Percentiles rank a stretch among this genome's conserved stretches.
Conservation (phyloP, 495 filamentous ascomycete genomes). For the Tuber magnatum region DNA sequence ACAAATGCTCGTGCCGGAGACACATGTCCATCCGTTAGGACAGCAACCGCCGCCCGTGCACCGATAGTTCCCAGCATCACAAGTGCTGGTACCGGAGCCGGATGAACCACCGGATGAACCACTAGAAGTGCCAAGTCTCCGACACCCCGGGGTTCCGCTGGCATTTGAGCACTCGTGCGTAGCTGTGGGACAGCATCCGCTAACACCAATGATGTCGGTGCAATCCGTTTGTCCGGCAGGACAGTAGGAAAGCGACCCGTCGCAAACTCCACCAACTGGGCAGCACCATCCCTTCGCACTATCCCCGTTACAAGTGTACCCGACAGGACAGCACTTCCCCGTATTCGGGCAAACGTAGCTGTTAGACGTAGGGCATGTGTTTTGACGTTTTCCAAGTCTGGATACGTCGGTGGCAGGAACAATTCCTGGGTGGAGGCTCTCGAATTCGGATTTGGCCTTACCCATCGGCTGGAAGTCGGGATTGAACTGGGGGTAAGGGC, state of each 20-base stretch:
- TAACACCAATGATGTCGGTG: background rate
- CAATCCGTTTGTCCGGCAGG: conserved; percentile 6
- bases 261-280: conserved; percentile 1
- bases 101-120: background rate
- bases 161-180: conserved; percentile 10
- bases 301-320: conserved; percentile 1
- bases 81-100: background rate
- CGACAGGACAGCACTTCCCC: conserved; percentile 2
- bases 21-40: conserved; percentile 13
- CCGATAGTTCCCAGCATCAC: background rate
- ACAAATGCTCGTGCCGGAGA: conserved; percentile 6
- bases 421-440: background rate
- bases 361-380: background rate
- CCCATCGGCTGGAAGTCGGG: background rate
- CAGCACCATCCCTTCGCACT: background rate
- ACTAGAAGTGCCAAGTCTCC: background rate
- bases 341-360: background rate
- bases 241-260: background rate
- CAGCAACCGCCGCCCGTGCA: conserved; percentile 17
- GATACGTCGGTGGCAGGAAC: background rate
- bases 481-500: background rate
- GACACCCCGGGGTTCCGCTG: conserved; percentile 2
- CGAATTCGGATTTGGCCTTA: background rate
- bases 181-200: conserved; percentile 19
- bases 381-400: conserved; percentile 7